Conservation (phyloP, 2,329 filamentous ascomycete species). For the Catunica adiposa region DNA sequence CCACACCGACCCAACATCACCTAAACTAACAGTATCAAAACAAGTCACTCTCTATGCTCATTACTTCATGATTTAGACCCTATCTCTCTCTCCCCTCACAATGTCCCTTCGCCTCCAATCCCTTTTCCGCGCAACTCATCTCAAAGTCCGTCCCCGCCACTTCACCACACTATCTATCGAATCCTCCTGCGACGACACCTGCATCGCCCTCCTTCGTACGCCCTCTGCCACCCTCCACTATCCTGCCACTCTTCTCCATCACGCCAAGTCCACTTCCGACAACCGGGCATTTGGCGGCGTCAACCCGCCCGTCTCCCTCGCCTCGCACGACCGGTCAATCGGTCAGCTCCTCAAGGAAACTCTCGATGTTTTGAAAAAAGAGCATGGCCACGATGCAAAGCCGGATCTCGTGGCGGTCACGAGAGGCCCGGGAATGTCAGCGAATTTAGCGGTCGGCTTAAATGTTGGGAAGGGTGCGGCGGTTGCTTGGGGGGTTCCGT, state of each 20-base stretch:
- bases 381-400: slow-evolving; percentile 19
- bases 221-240: background rate
- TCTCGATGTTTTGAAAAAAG: slow-evolving; percentile 24
- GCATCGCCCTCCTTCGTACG: slow-evolving; percentile 56
- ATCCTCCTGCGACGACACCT: slow-evolving; percentile 84
- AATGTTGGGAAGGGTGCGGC: slow-evolving; percentile 77
- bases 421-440: slow-evolving; percentile 74
- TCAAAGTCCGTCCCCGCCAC: slow-evolving; percentile 16
- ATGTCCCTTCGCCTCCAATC: background rate
- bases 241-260: slow-evolving; percentile 50
- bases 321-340: slow-evolving; percentile 58
- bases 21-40: background rate
- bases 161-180: slow-evolving; percentile 57
- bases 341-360: slow-evolving; percentile 51
- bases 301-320: slow-evolving; percentile 57
- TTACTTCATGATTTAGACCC: too few relatives aligned
- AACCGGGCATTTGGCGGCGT: slow-evolving; percentile 62
- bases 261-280: slow-evolving; percentile 67
- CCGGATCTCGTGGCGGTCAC: slow-evolving; percentile 84
- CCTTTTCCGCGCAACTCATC: background rate
- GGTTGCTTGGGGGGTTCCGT: slow-evolving; percentile 63
- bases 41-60: too few relatives aligned
- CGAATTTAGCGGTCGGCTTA: slow-evolving; percentile 61
- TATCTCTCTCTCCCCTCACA: too few relatives aligned
- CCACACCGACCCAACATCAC: background rate